These are phyloP conservation scores for Fusarium zealandicum DNA, from an alignment of 2,329 filamentous ascomycete genomes.

Conservation along the genomic window DNA sequence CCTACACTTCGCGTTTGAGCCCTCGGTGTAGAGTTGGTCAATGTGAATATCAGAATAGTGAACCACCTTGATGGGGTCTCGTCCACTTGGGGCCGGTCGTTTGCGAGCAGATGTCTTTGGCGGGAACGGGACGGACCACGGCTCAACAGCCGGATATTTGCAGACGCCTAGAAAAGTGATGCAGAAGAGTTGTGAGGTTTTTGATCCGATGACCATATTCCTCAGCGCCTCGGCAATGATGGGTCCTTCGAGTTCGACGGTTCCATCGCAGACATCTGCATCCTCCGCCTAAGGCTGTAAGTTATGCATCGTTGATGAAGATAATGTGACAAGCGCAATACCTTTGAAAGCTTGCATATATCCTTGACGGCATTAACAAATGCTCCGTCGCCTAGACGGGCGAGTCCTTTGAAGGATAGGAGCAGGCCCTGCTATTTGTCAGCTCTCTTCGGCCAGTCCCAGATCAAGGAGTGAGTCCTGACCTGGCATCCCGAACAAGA, in stretches of 20 bases:
- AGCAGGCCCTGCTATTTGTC: slow-evolving; percentile 43
- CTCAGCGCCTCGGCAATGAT: slow-evolving; percentile 59
- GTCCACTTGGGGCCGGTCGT: slow-evolving; percentile 52
- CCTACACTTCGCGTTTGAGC: slow-evolving; percentile 61
- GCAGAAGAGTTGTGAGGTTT: slow-evolving; percentile 60
- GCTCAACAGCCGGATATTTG: slow-evolving; percentile 53
- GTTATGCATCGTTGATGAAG: neutral
- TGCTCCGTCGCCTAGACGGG: slow-evolving; percentile 51
- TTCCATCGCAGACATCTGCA: slow-evolving; percentile 62
- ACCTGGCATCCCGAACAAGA: slow-evolving; percentile 38
- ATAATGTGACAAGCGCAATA: slow-evolving; percentile 14
- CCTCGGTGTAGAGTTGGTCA: slow-evolving; percentile 61
- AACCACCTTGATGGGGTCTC: slow-evolving; percentile 59
- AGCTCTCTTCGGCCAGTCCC: neutral
- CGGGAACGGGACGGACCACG: slow-evolving; percentile 54
- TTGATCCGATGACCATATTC: slow-evolving; percentile 56
- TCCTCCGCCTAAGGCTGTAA: slow-evolving; percentile 53
- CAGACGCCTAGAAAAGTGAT: slow-evolving; percentile 62
- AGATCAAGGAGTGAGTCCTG: neutral
- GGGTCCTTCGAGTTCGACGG: slow-evolving; percentile 59
- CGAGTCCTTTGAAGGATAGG: slow-evolving; percentile 52
- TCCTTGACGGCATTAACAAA: slow-evolving; percentile 47
- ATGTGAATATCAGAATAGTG: slow-evolving; percentile 68
- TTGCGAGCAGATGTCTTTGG: slow-evolving; percentile 47
- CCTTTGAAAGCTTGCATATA: slow-evolving; percentile 46